phyloP scores from a whole-genome alignment of 441 rosid species.

The Sinapis alba region DNA sequence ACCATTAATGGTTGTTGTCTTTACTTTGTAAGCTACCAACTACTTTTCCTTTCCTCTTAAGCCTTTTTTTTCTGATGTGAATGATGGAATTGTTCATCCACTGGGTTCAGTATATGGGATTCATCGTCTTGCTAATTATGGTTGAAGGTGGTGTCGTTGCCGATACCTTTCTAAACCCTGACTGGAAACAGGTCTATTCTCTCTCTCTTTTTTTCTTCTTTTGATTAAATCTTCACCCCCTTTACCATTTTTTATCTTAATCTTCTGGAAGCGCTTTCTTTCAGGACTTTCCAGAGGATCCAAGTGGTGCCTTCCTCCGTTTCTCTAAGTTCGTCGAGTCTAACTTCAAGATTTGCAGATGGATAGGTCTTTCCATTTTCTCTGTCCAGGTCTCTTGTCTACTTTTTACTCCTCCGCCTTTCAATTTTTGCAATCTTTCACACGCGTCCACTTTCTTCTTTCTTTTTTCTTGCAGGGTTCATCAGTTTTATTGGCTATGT shows the following conservation, averaged over 20 bases:
- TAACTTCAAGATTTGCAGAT: slow-evolving; percentile 78
- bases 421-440: slow-evolving; percentile 1
- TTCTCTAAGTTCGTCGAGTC: slow-evolving; percentile 66
- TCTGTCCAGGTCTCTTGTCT: slow-evolving; percentile 59
- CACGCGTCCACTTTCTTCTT: background rate
- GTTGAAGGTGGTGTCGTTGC: slow-evolving; percentile 81
- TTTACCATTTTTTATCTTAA: slow-evolving; percentile 24
- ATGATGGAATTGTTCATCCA: background rate
- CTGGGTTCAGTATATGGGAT: slow-evolving; percentile 68
- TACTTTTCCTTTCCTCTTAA: background rate
- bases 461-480: slow-evolving; percentile 52
- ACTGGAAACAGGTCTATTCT: slow-evolving; percentile 75
- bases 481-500: slow-evolving; percentile 61
- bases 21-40: slow-evolving; percentile 65
- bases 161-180: slow-evolving; percentile 71
- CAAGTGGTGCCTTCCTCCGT: slow-evolving; percentile 63
- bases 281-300: slow-evolving; percentile 90
- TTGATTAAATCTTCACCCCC: background rate
- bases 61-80: background rate
- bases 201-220: background rate
- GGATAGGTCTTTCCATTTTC: slow-evolving; percentile 77
- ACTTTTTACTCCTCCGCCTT: background rate
- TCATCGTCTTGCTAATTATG: slow-evolving; percentile 65
- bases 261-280: slow-evolving; percentile 9
- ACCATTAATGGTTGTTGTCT: slow-evolving; percentile 43